Evolutionary conservation across 768 basidiomycete species (phyloP).

Genomic region (Panaeolus papilionaceus): DNA sequence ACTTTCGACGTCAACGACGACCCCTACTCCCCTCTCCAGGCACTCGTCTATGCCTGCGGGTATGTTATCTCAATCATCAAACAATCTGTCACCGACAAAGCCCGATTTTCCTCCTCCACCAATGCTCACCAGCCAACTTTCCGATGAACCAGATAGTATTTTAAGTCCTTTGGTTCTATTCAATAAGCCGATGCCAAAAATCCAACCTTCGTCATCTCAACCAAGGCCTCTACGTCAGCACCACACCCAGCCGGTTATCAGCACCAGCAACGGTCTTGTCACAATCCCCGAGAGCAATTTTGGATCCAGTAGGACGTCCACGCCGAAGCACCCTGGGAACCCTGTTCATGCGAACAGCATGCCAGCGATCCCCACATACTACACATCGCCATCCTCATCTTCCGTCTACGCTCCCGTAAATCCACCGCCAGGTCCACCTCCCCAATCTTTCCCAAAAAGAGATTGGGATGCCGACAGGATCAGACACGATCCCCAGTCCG

Average conservation of each 20-base stretch:
- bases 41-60: conserved; percentile 41
- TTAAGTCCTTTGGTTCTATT: conserved; percentile 51
- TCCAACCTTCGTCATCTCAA: background rate
- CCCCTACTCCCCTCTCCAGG: conserved; percentile 32
- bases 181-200: conserved; percentile 7
- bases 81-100: conserved; percentile 29
- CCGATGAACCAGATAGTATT: conserved; percentile 52
- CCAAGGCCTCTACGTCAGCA: conserved; percentile 25
- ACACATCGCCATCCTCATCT: background rate
- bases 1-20: conserved; percentile 21
- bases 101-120: conserved; percentile 26
- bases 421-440: conserved; percentile 9
- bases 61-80: conserved; percentile 24
- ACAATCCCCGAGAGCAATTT: conserved; percentile 43
- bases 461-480: conserved; percentile 17
- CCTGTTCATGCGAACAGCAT: conserved; percentile 20
- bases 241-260: conserved; percentile 34
- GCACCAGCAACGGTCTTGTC: conserved; percentile 39
- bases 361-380: conserved; percentile 16
- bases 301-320: conserved; percentile 3
- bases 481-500: conserved; percentile 7
- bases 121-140: conserved; percentile 37
- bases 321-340: conserved; percentile 13
- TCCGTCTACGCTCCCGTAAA: conserved; percentile 6
- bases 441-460: conserved; percentile 11